phyloP scores from a whole-genome alignment of 2,329 filamentous ascomycete species.

The Fonsecaea pedrosoi region DNA sequence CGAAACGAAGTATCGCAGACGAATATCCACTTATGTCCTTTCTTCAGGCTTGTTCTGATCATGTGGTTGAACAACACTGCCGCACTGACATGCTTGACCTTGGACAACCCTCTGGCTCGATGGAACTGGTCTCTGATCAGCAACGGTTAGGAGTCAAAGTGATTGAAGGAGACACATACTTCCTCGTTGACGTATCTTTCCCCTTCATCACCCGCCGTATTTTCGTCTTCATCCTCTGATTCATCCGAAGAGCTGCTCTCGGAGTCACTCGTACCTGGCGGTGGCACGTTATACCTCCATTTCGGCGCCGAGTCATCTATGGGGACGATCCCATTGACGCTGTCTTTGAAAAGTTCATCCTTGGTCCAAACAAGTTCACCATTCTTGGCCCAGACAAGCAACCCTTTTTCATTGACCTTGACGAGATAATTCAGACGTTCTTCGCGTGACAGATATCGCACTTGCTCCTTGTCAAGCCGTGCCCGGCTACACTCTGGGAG shows the following conservation, averaged over 20 bases:
- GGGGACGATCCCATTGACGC: constrained; percentile 69
- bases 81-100: constrained; percentile 71
- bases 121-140: constrained; percentile 52
- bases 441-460: constrained; percentile 82
- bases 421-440: constrained; percentile 83
- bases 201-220: constrained; percentile 52
- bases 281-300: constrained; percentile 51
- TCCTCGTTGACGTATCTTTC: constrained; percentile 71
- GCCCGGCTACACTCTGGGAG: constrained; percentile 75
- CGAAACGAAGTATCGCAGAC: constrained; percentile 77
- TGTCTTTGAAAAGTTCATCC: constrained; percentile 66
- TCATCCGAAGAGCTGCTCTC: constrained; percentile 41
- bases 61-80: constrained; percentile 79
- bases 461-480: constrained; percentile 75
- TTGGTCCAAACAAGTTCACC: constrained; percentile 77
- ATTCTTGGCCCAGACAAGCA: constrained; percentile 88
- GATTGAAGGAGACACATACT: constrained; percentile 12
- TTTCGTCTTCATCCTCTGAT: constrained; percentile 33
- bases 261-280: constrained; percentile 21
- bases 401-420: constrained; percentile 73
- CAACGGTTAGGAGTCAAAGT: not conserved
- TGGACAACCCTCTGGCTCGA: constrained; percentile 65
- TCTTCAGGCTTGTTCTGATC: constrained; percentile 73
- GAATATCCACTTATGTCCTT: constrained; percentile 93
- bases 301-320: constrained; percentile 65